Evolutionary conservation across 352 stramenopile genomes (phyloP).

Genomic region (Phytophthora citrophthora): DNA sequence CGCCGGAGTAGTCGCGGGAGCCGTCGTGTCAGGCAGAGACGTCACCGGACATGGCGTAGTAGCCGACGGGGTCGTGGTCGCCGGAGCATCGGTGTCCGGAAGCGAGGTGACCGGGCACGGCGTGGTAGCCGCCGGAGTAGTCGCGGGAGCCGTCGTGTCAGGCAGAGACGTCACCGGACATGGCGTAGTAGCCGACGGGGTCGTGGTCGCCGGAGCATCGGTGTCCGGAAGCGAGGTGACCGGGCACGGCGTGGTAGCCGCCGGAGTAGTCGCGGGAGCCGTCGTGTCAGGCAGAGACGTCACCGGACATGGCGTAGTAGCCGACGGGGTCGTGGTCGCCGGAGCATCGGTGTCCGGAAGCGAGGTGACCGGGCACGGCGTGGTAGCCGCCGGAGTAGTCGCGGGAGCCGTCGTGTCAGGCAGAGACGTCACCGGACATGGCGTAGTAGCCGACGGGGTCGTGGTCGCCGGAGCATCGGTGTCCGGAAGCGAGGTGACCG

Average conservation of each 20-base stretch:
- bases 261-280: neutral
- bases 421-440: conserved; percentile 7
- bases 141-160: too few relatives aligned
- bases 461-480: neutral
- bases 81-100: too few relatives aligned
- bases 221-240: conserved; percentile 14
- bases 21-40: too few relatives aligned
- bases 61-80: too few relatives aligned
- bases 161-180: too few relatives aligned
- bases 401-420: neutral
- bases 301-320: conserved; percentile 9
- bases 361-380: conserved; percentile 11
- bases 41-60: too few relatives aligned
- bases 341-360: conserved; percentile 8
- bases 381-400: neutral
- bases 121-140: too few relatives aligned
- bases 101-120: too few relatives aligned
- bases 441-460: neutral
- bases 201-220: neutral
- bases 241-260: neutral
- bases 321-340: neutral
- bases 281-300: conserved; percentile 13
- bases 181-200: too few relatives aligned
- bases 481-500: conserved; percentile 14
- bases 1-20: too few relatives aligned